Base-by-base conservation (phyloP, 2,329 filamentous ascomycete species). In the Bimuria novae-zelandiae region DNA sequence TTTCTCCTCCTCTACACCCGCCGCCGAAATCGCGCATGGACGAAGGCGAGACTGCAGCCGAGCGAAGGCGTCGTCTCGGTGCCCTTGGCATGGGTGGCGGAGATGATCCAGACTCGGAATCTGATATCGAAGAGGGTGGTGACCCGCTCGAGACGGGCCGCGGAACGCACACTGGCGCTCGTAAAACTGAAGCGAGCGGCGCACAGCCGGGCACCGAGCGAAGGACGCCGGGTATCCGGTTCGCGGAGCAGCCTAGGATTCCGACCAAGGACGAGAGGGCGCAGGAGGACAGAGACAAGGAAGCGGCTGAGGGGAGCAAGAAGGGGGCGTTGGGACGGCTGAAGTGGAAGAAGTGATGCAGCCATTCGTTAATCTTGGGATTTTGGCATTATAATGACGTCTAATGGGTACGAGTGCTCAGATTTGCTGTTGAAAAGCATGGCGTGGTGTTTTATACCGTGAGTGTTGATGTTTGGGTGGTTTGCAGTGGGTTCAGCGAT, bases 51-150 rank as follows among this genome's bases (percentile, higher is more conserved):
- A 92, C 89, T 0, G 86, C 88, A 0, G 89, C 89, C 0, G 90
- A 93, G 72, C 80, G 87, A 51, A 82, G 88, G 35, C 80, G 90
- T 48, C 83, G 90, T 62, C 85, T 91, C 63, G 89, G 89, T 1
- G 90, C 89, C 1, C 76, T 93, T 1, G 89, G 89, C 8, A 78
- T 89, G 21, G 61, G 62, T 21, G 56, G 62, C 10, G 60, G 57
- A 11, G 64, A 68, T 21, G 55, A 67, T 6, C 55, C 62, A 1
- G 67, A 67, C 19, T 69, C 67, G 0, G 69, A 71, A 8, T 68
- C 63, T 7, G 70, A 73, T 17, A 65, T 62, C 16, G 70, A 74
- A 27, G 69, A 71, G 50, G 61, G 52, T 4, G 70, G 70, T 12
- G 69, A 72, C 45, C 70, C 69, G 16, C 59, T 71, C 19, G 68